Base-by-base conservation (phyloP, 345 rosid genomes). In the Corchorus olitorius region DNA sequence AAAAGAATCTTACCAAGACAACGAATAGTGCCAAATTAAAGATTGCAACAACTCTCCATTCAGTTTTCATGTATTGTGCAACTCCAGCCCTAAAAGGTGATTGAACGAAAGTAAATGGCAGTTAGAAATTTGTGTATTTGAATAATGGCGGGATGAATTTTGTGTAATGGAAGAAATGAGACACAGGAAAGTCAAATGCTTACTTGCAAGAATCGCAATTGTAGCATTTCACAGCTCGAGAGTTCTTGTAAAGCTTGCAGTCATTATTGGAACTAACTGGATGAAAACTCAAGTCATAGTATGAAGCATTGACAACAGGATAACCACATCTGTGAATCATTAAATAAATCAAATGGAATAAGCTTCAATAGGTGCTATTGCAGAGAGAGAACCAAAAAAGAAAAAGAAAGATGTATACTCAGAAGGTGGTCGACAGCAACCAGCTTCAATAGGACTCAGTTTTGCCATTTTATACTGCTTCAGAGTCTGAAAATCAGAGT, bases 181-280 rank as follows among this genome's bases (percentile, higher is more conserved):
- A 62, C 3, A 3, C 27, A 33, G 35, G 56, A 67, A 70, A 58
- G 75, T 56, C 46, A 55, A 58, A 46, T 74, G 35, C 73, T 83
- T 89, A 94, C 98, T 91, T 94, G 98, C 98, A 94, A 79, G 98
- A 91, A 78, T 92, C 90, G 61, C 98, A 94, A 34, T 88, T 89
- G 88, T 93, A 94, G 86, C 97, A 94, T 81, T 91, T 94, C 86
- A 85, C 78, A 8, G 87, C 58, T 74, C 83, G 85, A 22, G 88
- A 64, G 69, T 95, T 95, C 77, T 87, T 91, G 86, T 95, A 95
- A 71, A 84, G 91, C 79, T 88, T 93, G 87, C 98, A 93, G 78
- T 95, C 99, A 61, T 86, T 84, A 82, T 91, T 87, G 59, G 92
- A 85, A 84, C 93, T 93, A 79, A 82, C 75, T 1, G 98, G 96